phyloP scores from a whole-genome alignment of 2,329 filamentous ascomycete species.

The Thielaviopsis musarum region DNA sequence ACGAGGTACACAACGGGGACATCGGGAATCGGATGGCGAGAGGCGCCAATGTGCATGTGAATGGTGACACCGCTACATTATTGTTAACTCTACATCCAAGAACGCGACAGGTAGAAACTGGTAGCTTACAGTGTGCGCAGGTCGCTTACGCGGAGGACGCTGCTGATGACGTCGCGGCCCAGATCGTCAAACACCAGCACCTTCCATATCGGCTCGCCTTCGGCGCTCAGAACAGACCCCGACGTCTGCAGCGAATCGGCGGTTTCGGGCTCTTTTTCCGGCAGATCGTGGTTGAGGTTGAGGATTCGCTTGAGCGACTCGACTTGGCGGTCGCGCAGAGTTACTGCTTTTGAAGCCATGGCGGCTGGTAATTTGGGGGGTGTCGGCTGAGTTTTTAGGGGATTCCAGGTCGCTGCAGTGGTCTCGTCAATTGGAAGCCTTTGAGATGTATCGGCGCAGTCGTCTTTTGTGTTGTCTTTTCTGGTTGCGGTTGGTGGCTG shows the following conservation, averaged over 20 bases:
- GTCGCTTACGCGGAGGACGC: slow-evolving; percentile 85
- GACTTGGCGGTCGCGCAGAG: slow-evolving; percentile 10
- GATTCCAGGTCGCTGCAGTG: not conserved
- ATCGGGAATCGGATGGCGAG: slow-evolving; percentile 81
- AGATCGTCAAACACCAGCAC: slow-evolving; percentile 86
- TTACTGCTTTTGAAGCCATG: slow-evolving; percentile 3
- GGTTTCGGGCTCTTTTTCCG: slow-evolving; percentile 44
- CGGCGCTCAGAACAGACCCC: slow-evolving; percentile 66
- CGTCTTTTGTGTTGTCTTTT: not conserved
- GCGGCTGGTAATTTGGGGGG: not conserved
- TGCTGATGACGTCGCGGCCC: slow-evolving; percentile 91
- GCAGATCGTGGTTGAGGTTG: slow-evolving; percentile 68
- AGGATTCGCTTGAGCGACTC: slow-evolving; percentile 81
- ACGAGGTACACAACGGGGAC: slow-evolving; percentile 94
- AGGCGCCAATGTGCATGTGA: slow-evolving; percentile 51
- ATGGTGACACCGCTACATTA: slow-evolving; percentile 59
- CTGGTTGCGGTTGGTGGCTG: not conserved
- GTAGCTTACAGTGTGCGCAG: slow-evolving; percentile 49
- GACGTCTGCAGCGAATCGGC: slow-evolving; percentile 45
- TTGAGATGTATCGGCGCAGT: too few relatives aligned
- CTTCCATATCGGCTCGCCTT: slow-evolving; percentile 94
- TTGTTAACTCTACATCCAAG: not conserved
- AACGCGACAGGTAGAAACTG: too few relatives aligned
- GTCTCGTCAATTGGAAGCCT: not conserved
- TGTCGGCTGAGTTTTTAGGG: not conserved